Conservation (phyloP, 2,329 filamentous ascomycete genomes). For the Fusarium sp. region DNA sequence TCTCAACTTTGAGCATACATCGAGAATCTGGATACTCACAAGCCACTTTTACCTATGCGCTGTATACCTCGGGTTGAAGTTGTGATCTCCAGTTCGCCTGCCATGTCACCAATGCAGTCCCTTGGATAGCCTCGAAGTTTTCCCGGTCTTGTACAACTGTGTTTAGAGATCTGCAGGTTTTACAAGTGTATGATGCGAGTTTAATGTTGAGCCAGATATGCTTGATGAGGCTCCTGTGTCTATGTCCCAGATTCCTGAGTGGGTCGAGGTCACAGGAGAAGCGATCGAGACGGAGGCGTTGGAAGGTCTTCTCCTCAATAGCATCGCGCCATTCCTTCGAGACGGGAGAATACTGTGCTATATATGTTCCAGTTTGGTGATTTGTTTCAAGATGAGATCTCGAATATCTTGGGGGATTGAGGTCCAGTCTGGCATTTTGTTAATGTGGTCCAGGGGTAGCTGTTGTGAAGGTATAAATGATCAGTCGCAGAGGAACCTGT, state of each 20-base stretch:
- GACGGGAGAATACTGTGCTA: background rate
- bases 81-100: constrained; percentile 4
- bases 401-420: background rate
- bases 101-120: constrained; percentile 10
- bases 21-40: background rate
- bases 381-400: background rate
- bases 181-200: background rate
- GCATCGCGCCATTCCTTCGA: background rate
- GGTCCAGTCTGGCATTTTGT: background rate
- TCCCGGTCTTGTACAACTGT: too few species aligned
- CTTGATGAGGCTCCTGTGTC: background rate
- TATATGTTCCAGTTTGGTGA: background rate
- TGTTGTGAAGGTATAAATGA: background rate
- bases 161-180: too few species aligned
- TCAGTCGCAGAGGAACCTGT: background rate
- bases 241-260: fast-evolving
- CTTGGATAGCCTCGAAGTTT: too few species aligned
- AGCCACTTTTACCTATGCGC: constrained; percentile 5
- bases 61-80: background rate
- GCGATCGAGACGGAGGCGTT: background rate
- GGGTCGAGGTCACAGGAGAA: background rate
- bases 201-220: background rate
- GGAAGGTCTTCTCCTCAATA: background rate
- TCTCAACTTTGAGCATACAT: background rate
- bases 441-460: background rate